A percentile compares a stretch with the other conserved stretches of the same genome.
phyloP scores from a whole-genome alignment of 305 asterid species.

The Fraxinus albicans region DNA sequence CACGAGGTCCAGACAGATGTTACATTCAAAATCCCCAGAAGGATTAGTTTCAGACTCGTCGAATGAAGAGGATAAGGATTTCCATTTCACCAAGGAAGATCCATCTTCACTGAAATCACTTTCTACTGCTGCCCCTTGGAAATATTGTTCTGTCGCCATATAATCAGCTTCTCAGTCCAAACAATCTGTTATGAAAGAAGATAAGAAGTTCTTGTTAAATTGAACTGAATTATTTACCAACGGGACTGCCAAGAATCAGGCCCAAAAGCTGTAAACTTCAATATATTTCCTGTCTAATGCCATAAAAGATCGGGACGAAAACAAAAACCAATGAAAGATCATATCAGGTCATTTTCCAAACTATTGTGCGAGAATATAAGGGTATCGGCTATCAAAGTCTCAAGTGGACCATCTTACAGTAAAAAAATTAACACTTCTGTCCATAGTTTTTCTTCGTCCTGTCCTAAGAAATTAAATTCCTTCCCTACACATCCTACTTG shows the following conservation, averaged over 20 bases:
- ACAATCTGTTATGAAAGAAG: constrained; percentile 13
- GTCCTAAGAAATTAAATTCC: background rate
- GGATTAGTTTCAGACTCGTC: constrained; percentile 33
- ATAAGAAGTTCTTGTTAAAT: background rate
- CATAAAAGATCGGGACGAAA: background rate
- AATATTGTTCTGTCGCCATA: constrained; percentile 37
- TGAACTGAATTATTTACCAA: background rate
- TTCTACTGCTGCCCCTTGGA: constrained; percentile 26
- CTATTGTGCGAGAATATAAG: background rate
- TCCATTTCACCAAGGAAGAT: constrained; percentile 28
- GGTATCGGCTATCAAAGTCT: constrained; percentile 3
- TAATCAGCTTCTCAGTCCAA: background rate
- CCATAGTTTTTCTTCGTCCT: background rate
- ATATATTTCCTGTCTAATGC: background rate
- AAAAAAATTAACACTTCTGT: background rate
- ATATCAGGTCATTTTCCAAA: background rate
- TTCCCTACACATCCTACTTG: background rate
- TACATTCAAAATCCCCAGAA: constrained; percentile 60
- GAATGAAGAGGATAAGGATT: constrained; percentile 25
- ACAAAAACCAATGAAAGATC: background rate
- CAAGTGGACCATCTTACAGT: background rate
- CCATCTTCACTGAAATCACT: constrained; percentile 18
- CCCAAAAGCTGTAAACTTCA: background rate
- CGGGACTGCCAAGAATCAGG: background rate
- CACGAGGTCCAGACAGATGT: constrained; percentile 72